Evolutionary conservation across 306 rosid genomes (phyloP).

Genomic region (Spatholobus suberectus): DNA sequence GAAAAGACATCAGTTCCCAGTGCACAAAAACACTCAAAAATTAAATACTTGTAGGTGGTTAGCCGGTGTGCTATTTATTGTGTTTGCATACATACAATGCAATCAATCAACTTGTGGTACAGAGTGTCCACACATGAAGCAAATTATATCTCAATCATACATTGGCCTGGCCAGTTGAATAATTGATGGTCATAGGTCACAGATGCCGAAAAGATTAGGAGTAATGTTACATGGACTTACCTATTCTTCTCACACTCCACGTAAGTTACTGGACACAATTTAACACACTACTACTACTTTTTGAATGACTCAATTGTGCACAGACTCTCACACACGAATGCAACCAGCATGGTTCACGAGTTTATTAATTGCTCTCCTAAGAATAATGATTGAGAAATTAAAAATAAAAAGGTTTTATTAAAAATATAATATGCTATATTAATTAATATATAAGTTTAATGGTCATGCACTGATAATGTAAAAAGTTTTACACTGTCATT

Average conservation of each 20-base stretch:
- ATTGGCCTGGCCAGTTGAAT: slow-evolving; percentile 17
- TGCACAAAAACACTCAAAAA: not conserved
- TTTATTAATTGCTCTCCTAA: not conserved
- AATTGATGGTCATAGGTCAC: slow-evolving; percentile 20
- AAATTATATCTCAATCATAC: slow-evolving; percentile 40
- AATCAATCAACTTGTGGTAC: slow-evolving; percentile 34
- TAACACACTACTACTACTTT: not conserved
- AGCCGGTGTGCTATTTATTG: slow-evolving; percentile 23
- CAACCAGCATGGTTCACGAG: not conserved
- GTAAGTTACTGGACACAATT: not conserved
- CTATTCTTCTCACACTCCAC: not conserved
- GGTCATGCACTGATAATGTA: too few species aligned
- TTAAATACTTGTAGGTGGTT: slow-evolving; percentile 33
- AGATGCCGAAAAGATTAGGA: slow-evolving; percentile 5
- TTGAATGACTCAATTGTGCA: slow-evolving; percentile 2
- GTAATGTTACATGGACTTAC: slow-evolving; percentile 24
- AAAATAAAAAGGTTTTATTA: not conserved
- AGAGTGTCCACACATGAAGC: slow-evolving; percentile 21
- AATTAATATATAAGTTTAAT: too few species aligned
- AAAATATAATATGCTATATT: not conserved
- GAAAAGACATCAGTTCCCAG: slow-evolving; percentile 9
- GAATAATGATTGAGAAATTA: not conserved
- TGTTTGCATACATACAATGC: not conserved
- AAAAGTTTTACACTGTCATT: too few species aligned
- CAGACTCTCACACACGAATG: not conserved